Evolutionary conservation across 164 flowering plant genomes (phyloP), one percentile per base, ranked within the genome.

Genomic region (Chimonanthus salicifolius): DNA sequence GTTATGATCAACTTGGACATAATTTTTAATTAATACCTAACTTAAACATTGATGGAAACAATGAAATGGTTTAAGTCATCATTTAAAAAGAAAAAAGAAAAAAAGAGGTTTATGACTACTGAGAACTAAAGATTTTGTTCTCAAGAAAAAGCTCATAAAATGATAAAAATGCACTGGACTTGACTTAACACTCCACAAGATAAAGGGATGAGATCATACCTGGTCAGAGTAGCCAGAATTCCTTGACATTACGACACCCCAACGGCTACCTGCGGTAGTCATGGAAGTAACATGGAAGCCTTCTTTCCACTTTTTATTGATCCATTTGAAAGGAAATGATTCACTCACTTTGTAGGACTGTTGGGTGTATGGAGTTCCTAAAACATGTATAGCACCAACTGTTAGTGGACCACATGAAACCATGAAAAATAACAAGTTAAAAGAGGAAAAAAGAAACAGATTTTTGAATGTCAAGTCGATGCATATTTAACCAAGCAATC

Each of bases 221-320:
- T 92, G 97, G 49, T 90, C 94, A 79, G 91, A 83, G 80, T 60
- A 92, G 49, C 95, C 94, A 68, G 97, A 81, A 71, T 87, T 87
- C 68, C 92, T 78, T 9, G 97, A 92, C 95, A 92, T 92, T n/a
- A 92, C 94, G 64, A 92, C 92, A 66, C 92, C 94, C 97, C 97
- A 92, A 49, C 92, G 88, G 77, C 77, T 85, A 10, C 97, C 94
- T 63, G 97, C 88, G 44, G 97, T 90, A 58, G 95, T 83, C 97
- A 92, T 90, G 67, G 97, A 89, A 0, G 97, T 92, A 54, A 92
- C 92, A 80, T 88, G 89, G 77, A 92, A 92, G 10, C 97, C 97
- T 83, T 92, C 97, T 82, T 87, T 92, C 95, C 97, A 92, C 78
- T 92, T 92, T 71, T 92, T 92, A 72, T 86, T 90, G 63, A 92